Percentiles rank a stretch among this genome's conserved stretches.
Conservation (phyloP, 129 eudicot genomes). For the Flaveria brownii region DNA sequence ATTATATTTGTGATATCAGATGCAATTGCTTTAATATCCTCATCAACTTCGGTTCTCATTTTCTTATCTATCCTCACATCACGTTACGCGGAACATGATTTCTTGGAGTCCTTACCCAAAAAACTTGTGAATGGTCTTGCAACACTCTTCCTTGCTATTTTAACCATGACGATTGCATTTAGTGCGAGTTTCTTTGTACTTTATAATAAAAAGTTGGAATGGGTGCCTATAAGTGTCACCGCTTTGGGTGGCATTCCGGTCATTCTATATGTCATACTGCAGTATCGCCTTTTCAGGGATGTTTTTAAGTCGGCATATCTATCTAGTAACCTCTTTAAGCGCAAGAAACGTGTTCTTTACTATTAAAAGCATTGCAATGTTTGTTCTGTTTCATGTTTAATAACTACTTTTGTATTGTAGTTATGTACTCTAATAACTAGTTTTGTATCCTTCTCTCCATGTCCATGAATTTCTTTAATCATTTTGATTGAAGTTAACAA, state of each 20-base stretch:
- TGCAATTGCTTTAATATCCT: slow-evolving; percentile 15
- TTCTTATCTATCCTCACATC: slow-evolving; percentile 29
- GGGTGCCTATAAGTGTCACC: slow-evolving; percentile 1
- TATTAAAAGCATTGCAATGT: neutral
- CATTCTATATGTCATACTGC: neutral
- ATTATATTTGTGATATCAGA: slow-evolving; percentile 23
- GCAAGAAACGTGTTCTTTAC: slow-evolving; percentile 2
- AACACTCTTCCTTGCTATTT: slow-evolving; percentile 20
- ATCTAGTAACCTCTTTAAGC: slow-evolving; percentile 22
- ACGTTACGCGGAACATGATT: slow-evolving; percentile 19
- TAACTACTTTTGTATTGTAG: too few relatives aligned
- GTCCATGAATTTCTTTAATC: too few relatives aligned
- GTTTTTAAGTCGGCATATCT: neutral
- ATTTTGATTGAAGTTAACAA: too few relatives aligned
- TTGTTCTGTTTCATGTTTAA: neutral
- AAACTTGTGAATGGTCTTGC: slow-evolving; percentile 14
- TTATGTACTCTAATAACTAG: neutral
- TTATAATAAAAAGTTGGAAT: neutral
- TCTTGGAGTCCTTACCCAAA: slow-evolving; percentile 9
- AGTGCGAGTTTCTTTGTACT: slow-evolving; percentile 23
- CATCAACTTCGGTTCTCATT: slow-evolving; percentile 22
- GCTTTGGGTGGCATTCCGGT: slow-evolving; percentile 25
- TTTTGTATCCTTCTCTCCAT: neutral
- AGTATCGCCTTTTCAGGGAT: slow-evolving; percentile 14
- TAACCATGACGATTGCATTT: slow-evolving; percentile 26